Conservation (phyloP, 1,284 basidiomycete genomes). For the Papiliotrema fonsecae region DNA sequence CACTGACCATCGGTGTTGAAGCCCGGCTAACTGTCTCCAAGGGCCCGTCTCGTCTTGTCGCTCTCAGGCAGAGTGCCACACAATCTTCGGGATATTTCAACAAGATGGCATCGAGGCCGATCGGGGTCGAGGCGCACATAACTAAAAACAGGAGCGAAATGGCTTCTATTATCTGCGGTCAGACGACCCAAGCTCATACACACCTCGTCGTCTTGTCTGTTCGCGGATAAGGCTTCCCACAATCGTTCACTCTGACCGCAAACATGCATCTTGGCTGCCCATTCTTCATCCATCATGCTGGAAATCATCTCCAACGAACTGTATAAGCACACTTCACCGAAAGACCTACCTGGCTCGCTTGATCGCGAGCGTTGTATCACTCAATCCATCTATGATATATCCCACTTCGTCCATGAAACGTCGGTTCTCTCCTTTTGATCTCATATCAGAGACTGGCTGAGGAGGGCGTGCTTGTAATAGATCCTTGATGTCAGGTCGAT, state of each 20-base stretch:
- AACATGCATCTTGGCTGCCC: constrained; percentile 34
- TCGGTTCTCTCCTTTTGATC: constrained; percentile 43
- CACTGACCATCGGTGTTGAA: no score
- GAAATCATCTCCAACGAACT: constrained; percentile 39
- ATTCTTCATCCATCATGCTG: constrained; percentile 34
- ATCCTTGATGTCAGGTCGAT: constrained; percentile 8
- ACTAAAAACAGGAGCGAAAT: constrained; percentile 26
- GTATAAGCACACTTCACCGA: not conserved
- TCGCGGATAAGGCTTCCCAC: constrained; percentile 22
- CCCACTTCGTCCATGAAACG: constrained; percentile 43
- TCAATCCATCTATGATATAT: constrained; percentile 35
- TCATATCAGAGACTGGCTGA: constrained; percentile 39
- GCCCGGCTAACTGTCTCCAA: not conserved
- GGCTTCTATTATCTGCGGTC: not conserved
- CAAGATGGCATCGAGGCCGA: constrained; percentile 18
- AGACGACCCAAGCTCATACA: constrained; percentile 1
- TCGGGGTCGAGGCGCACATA: constrained; percentile 11
- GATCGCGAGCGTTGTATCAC: constrained; percentile 17
- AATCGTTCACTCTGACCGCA: constrained; percentile 39
- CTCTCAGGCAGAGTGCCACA: no score
- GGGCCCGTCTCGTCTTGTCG: not conserved
- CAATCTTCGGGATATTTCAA: no score
- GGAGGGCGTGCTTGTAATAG: constrained; percentile 30
- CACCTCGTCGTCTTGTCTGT: constrained; percentile 24
- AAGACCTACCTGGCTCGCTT: constrained; percentile 29